Conservation (phyloP, 2,329 filamentous ascomycete species). For the Colletotrichum sp. region DNA sequence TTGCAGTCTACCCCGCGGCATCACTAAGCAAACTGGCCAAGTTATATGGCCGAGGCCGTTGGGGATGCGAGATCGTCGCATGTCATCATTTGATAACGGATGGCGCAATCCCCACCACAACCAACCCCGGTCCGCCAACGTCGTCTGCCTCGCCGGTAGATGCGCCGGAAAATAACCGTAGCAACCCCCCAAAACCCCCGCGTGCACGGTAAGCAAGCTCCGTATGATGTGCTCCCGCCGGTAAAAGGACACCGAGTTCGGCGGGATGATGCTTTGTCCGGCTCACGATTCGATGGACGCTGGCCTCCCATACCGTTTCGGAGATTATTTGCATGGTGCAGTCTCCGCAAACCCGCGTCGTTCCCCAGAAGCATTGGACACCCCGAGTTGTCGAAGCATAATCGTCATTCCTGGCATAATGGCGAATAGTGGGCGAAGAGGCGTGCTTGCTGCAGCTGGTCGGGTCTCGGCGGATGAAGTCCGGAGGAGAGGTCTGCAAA, state of each 20-base stretch:
- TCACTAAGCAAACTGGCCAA: neutral
- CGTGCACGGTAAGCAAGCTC: neutral
- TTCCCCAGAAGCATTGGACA: neutral
- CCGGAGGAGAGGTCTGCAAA: neutral
- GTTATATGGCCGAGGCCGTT: neutral
- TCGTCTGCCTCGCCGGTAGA: neutral
- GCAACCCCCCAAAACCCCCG: neutral
- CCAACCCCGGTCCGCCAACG: neutral
- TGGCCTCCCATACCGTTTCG: neutral
- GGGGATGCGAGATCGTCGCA: conserved; percentile 8
- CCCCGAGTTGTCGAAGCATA: neutral
- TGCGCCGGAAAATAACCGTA: neutral
- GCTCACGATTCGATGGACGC: neutral
- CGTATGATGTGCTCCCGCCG: neutral
- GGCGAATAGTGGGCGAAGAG: conserved; percentile 9
- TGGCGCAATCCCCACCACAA: conserved; percentile 19
- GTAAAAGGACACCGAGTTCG: neutral
- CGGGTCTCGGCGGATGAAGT: neutral
- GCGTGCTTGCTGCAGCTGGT: neutral
- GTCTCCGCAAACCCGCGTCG: conserved; percentile 1
- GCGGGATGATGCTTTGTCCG: neutral
- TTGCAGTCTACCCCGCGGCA: conserved; percentile 8
- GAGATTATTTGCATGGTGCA: neutral
- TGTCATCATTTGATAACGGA: conserved; percentile 23
- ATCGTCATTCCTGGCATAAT: conserved; percentile 17